These are phyloP conservation scores for Harringtonia aguacate DNA, from an alignment of 2,329 filamentous ascomycete genomes.

Conservation along the genomic window DNA sequence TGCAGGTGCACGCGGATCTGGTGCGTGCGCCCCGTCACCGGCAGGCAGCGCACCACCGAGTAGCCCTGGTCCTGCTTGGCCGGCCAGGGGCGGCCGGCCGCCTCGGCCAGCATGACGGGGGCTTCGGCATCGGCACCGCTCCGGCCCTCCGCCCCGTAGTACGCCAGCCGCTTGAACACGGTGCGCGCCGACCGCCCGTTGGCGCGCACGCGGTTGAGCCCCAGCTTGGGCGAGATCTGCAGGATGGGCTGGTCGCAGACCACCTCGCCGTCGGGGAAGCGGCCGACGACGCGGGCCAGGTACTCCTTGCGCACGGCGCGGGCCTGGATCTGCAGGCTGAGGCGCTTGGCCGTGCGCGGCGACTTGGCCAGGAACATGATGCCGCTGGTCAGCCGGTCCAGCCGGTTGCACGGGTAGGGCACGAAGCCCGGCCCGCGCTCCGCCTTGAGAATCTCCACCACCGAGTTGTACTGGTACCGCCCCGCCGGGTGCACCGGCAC, in stretches of 20 bases:
- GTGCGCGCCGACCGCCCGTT: conserved; percentile 85
- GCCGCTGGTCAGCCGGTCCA: conserved; percentile 87
- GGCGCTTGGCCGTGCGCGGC: conserved; percentile 62
- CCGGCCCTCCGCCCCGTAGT: conserved; percentile 41
- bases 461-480: conserved; percentile 89
- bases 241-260: conserved; percentile 91
- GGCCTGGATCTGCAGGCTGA: conserved; percentile 65
- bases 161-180: conserved; percentile 85
- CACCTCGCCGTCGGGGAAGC: conserved; percentile 84
- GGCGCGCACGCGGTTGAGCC: conserved; percentile 86
- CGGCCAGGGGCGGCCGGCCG: no score
- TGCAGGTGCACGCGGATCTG: conserved; percentile 93
- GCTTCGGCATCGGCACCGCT: conserved; percentile 5
- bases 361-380: conserved; percentile 98
- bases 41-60: conserved; percentile 88
- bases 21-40: conserved; percentile 87
- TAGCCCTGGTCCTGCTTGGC: conserved; percentile 56
- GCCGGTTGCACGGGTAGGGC: conserved; percentile 72
- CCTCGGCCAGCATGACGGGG: no score
- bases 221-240: conserved; percentile 88
- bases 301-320: conserved; percentile 93
- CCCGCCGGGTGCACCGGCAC: conserved; percentile 93
- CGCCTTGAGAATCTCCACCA: conserved; percentile 85
- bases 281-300: conserved; percentile 77
- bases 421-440: conserved; percentile 49